phyloP scores from a whole-genome alignment of 345 rosid species.

The Citrus sp. region DNA sequence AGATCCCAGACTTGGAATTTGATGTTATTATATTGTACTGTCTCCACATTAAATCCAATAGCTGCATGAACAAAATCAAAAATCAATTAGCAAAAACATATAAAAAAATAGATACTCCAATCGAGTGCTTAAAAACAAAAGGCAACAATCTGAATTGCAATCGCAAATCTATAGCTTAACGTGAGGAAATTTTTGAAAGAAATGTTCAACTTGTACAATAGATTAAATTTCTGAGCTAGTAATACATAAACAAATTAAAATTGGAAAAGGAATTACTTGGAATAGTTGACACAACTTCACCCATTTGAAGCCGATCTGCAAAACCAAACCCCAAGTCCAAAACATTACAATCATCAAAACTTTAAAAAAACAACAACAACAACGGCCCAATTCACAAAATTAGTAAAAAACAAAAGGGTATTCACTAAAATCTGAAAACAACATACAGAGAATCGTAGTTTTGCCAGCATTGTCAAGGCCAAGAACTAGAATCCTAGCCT shows the following conservation, averaged over 20 bases:
- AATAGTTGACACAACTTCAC: conserved; percentile 95
- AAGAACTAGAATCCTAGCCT: conserved; percentile 86
- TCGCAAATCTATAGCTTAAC: neutral
- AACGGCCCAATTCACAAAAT: conserved; percentile 17
- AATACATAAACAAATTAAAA: neutral
- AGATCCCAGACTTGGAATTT: conserved; percentile 95
- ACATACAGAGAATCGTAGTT: conserved; percentile 77
- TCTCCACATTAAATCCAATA: conserved; percentile 97
- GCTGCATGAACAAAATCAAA: conserved; percentile 45
- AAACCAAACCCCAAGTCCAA: conserved; percentile 1
- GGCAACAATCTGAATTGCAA: neutral
- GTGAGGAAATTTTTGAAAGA: neutral
- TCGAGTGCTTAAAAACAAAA: neutral
- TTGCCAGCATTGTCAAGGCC: conserved; percentile 96
- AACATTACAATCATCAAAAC: neutral
- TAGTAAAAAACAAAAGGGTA: neutral
- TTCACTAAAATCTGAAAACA: neutral
- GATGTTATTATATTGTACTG: conserved; percentile 89
- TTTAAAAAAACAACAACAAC: neutral
- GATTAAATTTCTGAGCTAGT: neutral
- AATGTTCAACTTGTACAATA: neutral
- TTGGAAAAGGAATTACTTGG: conserved; percentile 58
- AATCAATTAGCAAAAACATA: conserved; percentile 1
- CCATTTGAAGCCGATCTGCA: conserved; percentile 98
- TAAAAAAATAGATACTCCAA: neutral